Evolutionary conservation across 2,329 filamentous ascomycete genomes (phyloP).

Genomic region (Monilinia aucupariae): DNA sequence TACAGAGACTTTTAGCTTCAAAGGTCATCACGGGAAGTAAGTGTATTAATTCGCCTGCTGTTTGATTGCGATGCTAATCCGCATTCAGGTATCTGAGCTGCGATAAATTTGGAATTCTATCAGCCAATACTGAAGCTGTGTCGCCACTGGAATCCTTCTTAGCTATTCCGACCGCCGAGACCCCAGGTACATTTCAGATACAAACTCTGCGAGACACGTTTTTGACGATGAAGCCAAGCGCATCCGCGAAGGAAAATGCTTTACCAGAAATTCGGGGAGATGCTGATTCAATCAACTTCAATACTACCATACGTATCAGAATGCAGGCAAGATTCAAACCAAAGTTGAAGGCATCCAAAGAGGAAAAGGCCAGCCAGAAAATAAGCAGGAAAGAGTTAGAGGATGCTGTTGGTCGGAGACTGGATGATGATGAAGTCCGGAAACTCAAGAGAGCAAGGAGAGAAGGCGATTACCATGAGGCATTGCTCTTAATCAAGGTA

Average conservation of each 20-base stretch:
- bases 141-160: conserved; percentile 77
- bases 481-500: conserved; percentile 76
- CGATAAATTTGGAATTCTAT: conserved; percentile 75
- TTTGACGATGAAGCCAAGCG: conserved; percentile 54
- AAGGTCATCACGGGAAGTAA: conserved; percentile 81
- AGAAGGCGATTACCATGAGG: conserved; percentile 87
- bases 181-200: conserved; percentile 66
- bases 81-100: conserved; percentile 68
- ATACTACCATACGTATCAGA: conserved; percentile 70
- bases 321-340: conserved; percentile 98
- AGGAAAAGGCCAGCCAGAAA: conserved; percentile 77
- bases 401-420: conserved; percentile 65
- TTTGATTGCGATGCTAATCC: conserved; percentile 1
- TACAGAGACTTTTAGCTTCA: conserved; percentile 77
- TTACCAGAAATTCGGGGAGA: conserved; percentile 70
- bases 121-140: conserved; percentile 74
- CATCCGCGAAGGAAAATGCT: conserved; percentile 42
- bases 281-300: conserved; percentile 59
- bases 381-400: conserved; percentile 83
- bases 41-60: conserved; percentile 26
- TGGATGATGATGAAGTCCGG: conserved; percentile 83
- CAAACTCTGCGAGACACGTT: conserved; percentile 70
- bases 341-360: conserved; percentile 68
- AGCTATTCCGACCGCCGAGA: conserved; percentile 57
- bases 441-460: conserved; percentile 74